phyloP scores from a whole-genome alignment of 495 filamentous ascomycete species.

The Aspergillus homomorphus region DNA sequence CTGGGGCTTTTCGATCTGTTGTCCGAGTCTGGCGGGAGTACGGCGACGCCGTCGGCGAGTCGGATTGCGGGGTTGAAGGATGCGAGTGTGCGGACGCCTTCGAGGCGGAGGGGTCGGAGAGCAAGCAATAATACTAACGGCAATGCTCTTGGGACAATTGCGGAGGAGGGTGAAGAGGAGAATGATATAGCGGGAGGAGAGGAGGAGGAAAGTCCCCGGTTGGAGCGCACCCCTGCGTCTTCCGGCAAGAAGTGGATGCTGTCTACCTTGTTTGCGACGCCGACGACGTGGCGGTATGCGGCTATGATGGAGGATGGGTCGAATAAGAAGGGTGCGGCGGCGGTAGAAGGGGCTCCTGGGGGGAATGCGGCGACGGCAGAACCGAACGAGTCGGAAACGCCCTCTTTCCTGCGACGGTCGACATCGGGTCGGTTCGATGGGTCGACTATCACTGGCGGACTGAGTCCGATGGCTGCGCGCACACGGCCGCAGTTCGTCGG shows the following conservation, averaged over 20 bases:
- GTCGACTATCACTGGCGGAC: constrained; percentile 19
- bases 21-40: constrained; percentile 53
- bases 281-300: constrained; percentile 48
- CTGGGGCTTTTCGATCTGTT: constrained; percentile 91
- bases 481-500: constrained; percentile 64
- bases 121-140: no score
- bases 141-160: constrained; percentile 29
- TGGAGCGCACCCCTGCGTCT: constrained; percentile 62
- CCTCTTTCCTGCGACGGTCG: constrained; percentile 68
- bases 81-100: constrained; percentile 42
- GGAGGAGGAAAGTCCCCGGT: constrained; percentile 33
- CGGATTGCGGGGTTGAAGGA: constrained; percentile 29
- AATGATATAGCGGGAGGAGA: constrained; percentile 26
- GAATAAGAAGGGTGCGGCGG: constrained; percentile 3
- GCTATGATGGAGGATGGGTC: constrained; percentile 37
- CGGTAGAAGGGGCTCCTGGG: constrained; percentile 21
- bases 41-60: constrained; percentile 39
- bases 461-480: constrained; percentile 49
- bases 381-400: constrained; percentile 49
- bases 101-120: constrained; percentile 24
- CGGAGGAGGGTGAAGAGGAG: constrained; percentile 30
- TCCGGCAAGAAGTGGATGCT: constrained; percentile 58
- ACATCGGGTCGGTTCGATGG: constrained; percentile 31
- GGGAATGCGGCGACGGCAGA: constrained; percentile 21
- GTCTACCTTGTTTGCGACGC: constrained; percentile 62